A percentile compares a stretch with the other conserved stretches of the same genome.
Evolutionary conservation across 169 alveolate genomes (phyloP).

Genomic region (Plasmodium reichenowi): DNA sequence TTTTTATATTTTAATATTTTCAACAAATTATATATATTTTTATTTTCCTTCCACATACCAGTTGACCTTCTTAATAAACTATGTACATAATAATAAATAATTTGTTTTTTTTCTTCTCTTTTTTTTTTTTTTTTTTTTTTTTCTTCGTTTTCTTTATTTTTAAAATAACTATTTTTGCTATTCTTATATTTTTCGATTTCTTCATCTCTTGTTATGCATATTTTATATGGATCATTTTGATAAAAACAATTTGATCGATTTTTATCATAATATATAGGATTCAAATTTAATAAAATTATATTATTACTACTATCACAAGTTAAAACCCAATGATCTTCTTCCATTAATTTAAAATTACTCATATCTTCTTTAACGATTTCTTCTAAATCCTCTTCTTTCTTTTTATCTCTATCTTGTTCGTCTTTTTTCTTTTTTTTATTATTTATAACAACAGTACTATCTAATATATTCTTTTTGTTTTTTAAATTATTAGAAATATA

Average conservation of each 20-base stretch:
- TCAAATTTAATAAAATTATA: conserved; percentile 41
- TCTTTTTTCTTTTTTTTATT: too few relatives aligned
- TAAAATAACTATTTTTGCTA: neutral
- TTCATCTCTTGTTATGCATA: conserved; percentile 36
- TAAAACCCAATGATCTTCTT: conserved; percentile 20
- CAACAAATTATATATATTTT: conserved; percentile 15
- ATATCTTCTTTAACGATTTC: neutral
- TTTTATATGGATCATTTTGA: conserved; percentile 60
- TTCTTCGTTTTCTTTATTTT: conserved; percentile 11
- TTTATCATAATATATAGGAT: conserved; percentile 13
- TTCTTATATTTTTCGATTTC: conserved; percentile 5
- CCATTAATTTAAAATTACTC: neutral
- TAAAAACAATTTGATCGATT: conserved; percentile 24
- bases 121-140: neutral
- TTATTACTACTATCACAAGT: conserved; percentile 49
- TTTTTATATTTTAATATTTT: conserved; percentile 21
- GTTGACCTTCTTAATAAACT: conserved; percentile 10
- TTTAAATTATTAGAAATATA: neutral
- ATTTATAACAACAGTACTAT: too few relatives aligned
- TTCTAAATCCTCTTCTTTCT: too few relatives aligned
- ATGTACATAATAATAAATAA: conserved; percentile 18
- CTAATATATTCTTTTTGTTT: too few relatives aligned
- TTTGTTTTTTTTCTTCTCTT: neutral
- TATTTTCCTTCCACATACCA: neutral
- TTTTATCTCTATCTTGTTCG: too few relatives aligned